These are phyloP conservation scores for Cadophora sp. DNA, from an alignment of 2,329 filamentous ascomycete genomes.

Conservation along the genomic window DNA sequence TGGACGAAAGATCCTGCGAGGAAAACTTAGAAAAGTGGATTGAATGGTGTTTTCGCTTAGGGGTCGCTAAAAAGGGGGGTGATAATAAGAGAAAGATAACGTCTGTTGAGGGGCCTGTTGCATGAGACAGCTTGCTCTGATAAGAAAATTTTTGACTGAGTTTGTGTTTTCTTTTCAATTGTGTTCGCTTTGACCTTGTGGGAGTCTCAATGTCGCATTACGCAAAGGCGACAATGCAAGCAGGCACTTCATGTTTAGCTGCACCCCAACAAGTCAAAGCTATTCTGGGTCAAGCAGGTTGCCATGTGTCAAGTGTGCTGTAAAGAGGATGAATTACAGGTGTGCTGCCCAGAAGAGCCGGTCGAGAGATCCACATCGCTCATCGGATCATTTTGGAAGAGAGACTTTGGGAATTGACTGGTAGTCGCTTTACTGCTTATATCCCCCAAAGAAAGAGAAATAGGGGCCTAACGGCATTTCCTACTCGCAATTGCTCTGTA, in stretches of 20 bases:
- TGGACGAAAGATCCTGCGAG: not conserved
- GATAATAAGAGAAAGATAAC: not conserved
- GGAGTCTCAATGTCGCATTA: not conserved
- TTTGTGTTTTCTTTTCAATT: not conserved
- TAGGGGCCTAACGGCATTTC: too few species aligned
- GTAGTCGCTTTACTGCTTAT: too few species aligned
- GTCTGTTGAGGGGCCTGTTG: not conserved
- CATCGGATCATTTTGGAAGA: too few species aligned
- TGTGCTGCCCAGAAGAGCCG: too few species aligned
- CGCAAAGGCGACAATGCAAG: not conserved
- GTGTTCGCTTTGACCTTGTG: not conserved
- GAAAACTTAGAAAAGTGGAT: not conserved
- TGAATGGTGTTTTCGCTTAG: not conserved
- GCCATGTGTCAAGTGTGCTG: too few species aligned
- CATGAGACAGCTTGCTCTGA: not conserved
- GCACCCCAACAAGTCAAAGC: not conserved
- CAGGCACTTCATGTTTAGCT: too few species aligned
- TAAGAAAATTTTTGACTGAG: not conserved
- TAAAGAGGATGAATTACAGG: too few species aligned
- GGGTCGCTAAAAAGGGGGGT: not conserved
- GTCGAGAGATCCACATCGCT: too few species aligned
- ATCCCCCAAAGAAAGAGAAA: too few species aligned
- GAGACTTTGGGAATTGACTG: too few species aligned
- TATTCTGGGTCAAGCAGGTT: too few species aligned
- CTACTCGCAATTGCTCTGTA: too few species aligned